Evolutionary conservation across 495 filamentous ascomycete genomes (phyloP), one percentile per base, ranked within the genome.

Genomic region (Articulospora tetracladia): DNA sequence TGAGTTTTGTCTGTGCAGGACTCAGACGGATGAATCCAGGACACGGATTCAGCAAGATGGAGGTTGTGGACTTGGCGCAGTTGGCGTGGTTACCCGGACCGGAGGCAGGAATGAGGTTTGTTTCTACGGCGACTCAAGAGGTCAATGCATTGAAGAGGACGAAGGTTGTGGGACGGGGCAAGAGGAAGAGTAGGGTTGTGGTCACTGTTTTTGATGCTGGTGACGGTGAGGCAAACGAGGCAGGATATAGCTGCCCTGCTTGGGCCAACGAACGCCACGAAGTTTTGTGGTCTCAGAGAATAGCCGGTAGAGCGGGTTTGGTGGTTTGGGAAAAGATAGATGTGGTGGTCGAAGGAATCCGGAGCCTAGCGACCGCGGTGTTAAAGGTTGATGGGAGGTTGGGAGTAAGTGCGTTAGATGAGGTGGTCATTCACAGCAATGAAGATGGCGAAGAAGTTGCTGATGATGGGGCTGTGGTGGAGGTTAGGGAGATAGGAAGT

Each of bases 11-110:
- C 11, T 57, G 77, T 47, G 71, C 71, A 53, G 69, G 61, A 10
- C 65, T 82, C n/a, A 59, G 69, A 25, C 57, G 65, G 15, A 64
- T 69, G 22, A 66, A 65, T 19, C 64, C 73, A 1, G 58, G 57
- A 23, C 72, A 70, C 52, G 66, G 62, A 41, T 71, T 80, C 34
- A 70, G 68, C 7, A 60, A 71, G 17, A 68, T 70, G 28, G 72
- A 80, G 60, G 62, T 82, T 22, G 70, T 82, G 48, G 76, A 74
- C 24, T 39, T 80, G 32, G 71, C 77, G 1, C 68, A 76, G 48
- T 60, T 81, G 10, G 69, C 74, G 8, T 82, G 79, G 79, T 54
- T 82, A 4, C 78, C 78, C 1, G 78, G 78, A 4, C 77, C 77
- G 23, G 79, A 82, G 60, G 65, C 68, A 11, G 71, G 69, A 3